Evolutionary conservation across 2,329 filamentous ascomycete species (phyloP).

Genomic region (Ophiostoma australiae): DNA sequence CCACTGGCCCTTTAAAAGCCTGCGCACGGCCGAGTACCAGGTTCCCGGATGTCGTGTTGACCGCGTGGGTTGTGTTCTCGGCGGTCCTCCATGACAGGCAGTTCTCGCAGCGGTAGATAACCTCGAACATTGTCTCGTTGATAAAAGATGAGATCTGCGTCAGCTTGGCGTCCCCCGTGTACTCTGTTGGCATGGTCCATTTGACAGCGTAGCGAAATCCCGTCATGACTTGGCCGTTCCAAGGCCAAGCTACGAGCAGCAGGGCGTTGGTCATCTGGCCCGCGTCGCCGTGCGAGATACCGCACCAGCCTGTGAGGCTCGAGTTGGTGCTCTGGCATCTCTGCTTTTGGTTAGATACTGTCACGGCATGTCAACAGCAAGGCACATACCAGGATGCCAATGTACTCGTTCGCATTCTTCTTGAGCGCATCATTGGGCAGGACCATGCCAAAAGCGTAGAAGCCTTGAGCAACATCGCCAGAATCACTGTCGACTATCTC

Average conservation of each 20-base stretch:
- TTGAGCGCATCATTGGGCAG: neutral
- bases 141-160: conserved; percentile 56
- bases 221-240: conserved; percentile 49
- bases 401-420: neutral
- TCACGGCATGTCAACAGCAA: too few species aligned
- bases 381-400: neutral
- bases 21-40: conserved; percentile 43
- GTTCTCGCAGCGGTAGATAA: conserved; percentile 61
- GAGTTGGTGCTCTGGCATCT: conserved; percentile 37
- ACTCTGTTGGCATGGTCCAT: conserved; percentile 54
- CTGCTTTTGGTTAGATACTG: neutral
- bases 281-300: conserved; percentile 46
- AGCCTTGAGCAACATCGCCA: neutral
- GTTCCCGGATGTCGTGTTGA: conserved; percentile 41
- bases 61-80: conserved; percentile 38
- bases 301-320: conserved; percentile 52
- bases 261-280: conserved; percentile 55
- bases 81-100: conserved; percentile 52
- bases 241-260: conserved; percentile 55
- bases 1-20: neutral
- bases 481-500: neutral
- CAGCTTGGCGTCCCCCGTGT: conserved; percentile 55
- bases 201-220: conserved; percentile 55
- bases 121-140: conserved; percentile 53
- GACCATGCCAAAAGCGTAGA: neutral